Percentiles rank a stretch among this genome's conserved stretches.
phyloP scores from a whole-genome alignment of 2,329 filamentous ascomycete species.

The Aureobasidium vineae region DNA sequence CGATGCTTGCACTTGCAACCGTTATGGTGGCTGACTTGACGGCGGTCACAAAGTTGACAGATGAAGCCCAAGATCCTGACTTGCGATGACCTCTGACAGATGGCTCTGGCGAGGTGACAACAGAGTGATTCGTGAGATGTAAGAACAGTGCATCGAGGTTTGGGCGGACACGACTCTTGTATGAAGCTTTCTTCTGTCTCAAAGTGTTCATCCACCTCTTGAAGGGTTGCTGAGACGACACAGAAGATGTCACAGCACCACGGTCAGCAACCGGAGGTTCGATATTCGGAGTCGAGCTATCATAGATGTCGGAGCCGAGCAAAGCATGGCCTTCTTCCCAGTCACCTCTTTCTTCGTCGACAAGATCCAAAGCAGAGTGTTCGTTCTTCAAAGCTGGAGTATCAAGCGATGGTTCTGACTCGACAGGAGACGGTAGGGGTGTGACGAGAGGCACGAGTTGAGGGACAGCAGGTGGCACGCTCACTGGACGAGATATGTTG shows the following conservation, averaged over 20 bases:
- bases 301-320: slow-evolving; percentile 7
- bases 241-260: background rate
- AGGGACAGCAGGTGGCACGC: slow-evolving; percentile 13
- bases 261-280: background rate
- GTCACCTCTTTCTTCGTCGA: slow-evolving; percentile 21
- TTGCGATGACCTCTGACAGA: slow-evolving; percentile 39
- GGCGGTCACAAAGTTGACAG: slow-evolving; percentile 74
- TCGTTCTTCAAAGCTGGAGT: background rate
- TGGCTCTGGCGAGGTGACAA: background rate
- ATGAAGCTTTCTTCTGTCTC: slow-evolving; percentile 54
- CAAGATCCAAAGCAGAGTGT: slow-evolving; percentile 8
- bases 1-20: slow-evolving; percentile 67
- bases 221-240: slow-evolving; percentile 52
- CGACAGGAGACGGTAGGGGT: slow-evolving; percentile 2
- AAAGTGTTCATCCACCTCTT: slow-evolving; percentile 71
- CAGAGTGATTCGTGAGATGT: slow-evolving; percentile 22
- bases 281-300: background rate
- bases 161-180: slow-evolving; percentile 38
- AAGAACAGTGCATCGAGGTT: slow-evolving; percentile 32
- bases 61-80: slow-evolving; percentile 64
- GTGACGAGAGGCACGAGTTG: background rate
- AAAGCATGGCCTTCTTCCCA: slow-evolving; percentile 22
- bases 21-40: slow-evolving; percentile 81
- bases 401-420: slow-evolving; percentile 2
- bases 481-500: slow-evolving; percentile 10